These are phyloP conservation scores for Trichocomaceae sp. DNA, from an alignment of 2,329 filamentous ascomycete species.

Conservation along the genomic window DNA sequence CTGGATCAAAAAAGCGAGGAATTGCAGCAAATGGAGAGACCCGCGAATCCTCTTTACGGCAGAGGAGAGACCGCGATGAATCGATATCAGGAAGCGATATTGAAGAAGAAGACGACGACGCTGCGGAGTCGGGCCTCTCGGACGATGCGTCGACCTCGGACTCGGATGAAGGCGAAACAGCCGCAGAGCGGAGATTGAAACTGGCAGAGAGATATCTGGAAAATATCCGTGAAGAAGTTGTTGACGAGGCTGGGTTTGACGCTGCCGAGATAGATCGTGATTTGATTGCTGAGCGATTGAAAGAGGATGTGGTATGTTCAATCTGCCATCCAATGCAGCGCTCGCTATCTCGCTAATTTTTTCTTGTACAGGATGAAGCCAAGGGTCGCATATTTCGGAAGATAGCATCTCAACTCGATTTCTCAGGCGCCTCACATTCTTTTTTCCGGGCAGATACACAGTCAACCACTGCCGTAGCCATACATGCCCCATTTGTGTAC, in stretches of 20 bases:
- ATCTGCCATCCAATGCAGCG: background rate
- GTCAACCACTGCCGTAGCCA: conserved; percentile 70
- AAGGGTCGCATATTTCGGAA: conserved; percentile 84
- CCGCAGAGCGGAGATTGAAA: conserved; percentile 75
- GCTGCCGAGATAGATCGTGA: conserved; percentile 90
- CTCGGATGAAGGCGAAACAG: conserved; percentile 71
- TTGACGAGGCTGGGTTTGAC: conserved; percentile 82
- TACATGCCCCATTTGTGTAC: conserved; percentile 74
- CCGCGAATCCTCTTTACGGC: conserved; percentile 33
- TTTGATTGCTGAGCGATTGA: conserved; percentile 79
- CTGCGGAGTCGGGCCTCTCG: conserved; percentile 42
- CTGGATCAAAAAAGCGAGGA: conserved; percentile 41
- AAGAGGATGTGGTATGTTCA: conserved; percentile 68
- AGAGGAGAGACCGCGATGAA: conserved; percentile 55
- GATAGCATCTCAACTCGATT: conserved; percentile 66
- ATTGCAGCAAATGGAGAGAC: conserved; percentile 29
- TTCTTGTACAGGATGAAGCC: conserved; percentile 57
- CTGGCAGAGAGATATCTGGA: conserved; percentile 90
- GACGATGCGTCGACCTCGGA: conserved; percentile 53
- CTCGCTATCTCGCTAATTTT: background rate
- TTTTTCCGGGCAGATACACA: conserved; percentile 74
- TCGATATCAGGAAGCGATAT: conserved; percentile 79
- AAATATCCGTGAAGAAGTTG: conserved; percentile 75
- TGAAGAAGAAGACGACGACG: conserved; percentile 57
- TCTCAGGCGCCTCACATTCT: conserved; percentile 59